Evolutionary conservation across 805 yeast species (phyloP).

Genomic region (Starmera dryadoides): DNA sequence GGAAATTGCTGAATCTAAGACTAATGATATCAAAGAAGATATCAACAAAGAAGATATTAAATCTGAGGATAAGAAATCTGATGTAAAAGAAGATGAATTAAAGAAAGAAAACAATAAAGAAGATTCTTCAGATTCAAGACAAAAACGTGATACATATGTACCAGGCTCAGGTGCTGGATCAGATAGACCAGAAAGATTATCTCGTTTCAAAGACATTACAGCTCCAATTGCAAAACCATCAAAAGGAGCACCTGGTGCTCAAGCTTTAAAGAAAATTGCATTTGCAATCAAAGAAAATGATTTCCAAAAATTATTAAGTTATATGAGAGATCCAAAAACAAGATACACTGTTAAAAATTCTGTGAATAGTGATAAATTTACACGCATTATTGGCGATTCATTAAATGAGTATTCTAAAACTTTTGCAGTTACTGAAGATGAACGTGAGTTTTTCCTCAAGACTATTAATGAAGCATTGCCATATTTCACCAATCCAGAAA

Average conservation of each 20-base stretch:
- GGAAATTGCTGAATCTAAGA: too few relatives aligned
- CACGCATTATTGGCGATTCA: not conserved
- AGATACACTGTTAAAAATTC: not conserved
- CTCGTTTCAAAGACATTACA: slow-evolving; percentile 1
- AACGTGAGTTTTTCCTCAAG: not conserved
- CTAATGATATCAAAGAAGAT: not conserved
- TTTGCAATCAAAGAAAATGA: not conserved
- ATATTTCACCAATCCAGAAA: not conserved
- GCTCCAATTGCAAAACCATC: not conserved
- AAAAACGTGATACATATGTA: not conserved
- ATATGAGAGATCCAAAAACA: not conserved
- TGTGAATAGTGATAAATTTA: not conserved
- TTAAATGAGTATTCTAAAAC: not conserved
- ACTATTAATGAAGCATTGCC: not conserved
- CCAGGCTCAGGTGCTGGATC: not conserved
- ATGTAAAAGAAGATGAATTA: not conserved
- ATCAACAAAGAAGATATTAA: not conserved
- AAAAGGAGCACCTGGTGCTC: not conserved
- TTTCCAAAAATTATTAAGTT: not conserved
- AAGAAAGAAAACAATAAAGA: not conserved
- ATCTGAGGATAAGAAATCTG: too few relatives aligned
- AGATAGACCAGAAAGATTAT: not conserved
- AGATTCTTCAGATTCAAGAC: not conserved
- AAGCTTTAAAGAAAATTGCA: not conserved
- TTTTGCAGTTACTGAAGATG: not conserved